phyloP scores from a whole-genome alignment of 495 filamentous ascomycete genomes.

The Sphaerosporella brunnea region DNA sequence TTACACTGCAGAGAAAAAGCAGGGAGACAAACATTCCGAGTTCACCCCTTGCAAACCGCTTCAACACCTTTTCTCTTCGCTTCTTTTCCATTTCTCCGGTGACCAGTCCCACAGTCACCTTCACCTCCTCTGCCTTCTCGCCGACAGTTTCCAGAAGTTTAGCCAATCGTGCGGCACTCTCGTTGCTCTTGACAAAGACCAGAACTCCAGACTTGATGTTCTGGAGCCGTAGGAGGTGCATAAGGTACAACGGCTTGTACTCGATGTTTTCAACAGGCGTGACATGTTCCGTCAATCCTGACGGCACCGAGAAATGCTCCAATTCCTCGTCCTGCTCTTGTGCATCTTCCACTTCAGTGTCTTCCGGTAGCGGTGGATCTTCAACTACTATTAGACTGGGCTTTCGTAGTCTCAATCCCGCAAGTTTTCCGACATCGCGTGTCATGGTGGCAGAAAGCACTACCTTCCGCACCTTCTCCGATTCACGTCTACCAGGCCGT shows the following conservation, averaged over 20 bases:
- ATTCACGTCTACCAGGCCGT: conserved; percentile 10
- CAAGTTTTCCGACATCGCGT: conserved; percentile 62
- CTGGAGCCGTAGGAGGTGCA: conserved; percentile 37
- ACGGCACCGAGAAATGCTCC: conserved; percentile 4
- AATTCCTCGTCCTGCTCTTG: conserved; percentile 2
- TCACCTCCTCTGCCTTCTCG: neutral
- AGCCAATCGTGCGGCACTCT: conserved; percentile 60
- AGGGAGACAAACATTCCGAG: conserved; percentile 14
- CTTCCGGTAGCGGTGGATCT: conserved; percentile 26
- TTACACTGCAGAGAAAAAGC: neutral
- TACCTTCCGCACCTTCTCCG: conserved; percentile 18
- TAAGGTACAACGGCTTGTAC: conserved; percentile 70
- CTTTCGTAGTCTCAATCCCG: conserved; percentile 48
- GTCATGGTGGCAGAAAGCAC: conserved; percentile 84
- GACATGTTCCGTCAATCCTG: conserved; percentile 46
- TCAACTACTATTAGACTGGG: conserved; percentile 65
- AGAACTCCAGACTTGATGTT: conserved; percentile 35
- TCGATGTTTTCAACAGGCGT: conserved; percentile 55
- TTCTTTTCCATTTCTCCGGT: conserved; percentile 25
- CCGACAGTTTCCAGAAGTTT: conserved; percentile 40
- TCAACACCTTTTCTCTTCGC: conserved; percentile 16
- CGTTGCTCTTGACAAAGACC: conserved; percentile 78
- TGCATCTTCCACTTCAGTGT: conserved; percentile 17
- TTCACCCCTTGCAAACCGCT: conserved; percentile 17
- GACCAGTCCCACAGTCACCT: conserved; percentile 9